These are phyloP conservation scores for Mollisiaceae sp. DNA, from an alignment of 2,329 filamentous ascomycete species.

Conservation along the genomic window DNA sequence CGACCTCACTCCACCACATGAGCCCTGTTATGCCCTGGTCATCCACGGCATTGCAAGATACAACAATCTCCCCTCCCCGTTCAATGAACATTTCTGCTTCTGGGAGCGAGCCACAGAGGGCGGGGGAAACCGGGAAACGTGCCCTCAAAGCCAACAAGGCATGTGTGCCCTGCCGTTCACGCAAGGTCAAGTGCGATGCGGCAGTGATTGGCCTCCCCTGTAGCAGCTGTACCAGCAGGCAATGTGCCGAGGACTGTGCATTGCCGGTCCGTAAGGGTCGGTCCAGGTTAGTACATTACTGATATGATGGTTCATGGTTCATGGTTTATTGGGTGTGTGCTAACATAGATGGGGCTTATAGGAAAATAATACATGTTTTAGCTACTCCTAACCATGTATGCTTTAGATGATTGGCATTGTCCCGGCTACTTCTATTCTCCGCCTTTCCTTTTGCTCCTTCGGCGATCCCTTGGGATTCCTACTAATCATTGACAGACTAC, in stretches of 20 bases:
- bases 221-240: slow-evolving; percentile 19
- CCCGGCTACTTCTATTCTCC: slow-evolving; percentile 14
- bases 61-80: slow-evolving; percentile 12
- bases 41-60: slow-evolving; percentile 14
- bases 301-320: slow-evolving; percentile 18
- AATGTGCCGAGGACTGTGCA: slow-evolving; percentile 17
- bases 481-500: slow-evolving; percentile 16
- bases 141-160: slow-evolving; percentile 17
- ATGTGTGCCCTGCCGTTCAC: slow-evolving; percentile 19
- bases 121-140: slow-evolving; percentile 16
- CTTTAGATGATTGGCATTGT: slow-evolving; percentile 19
- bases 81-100: slow-evolving; percentile 1
- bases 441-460: slow-evolving; percentile 18
- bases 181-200: slow-evolving; percentile 19
- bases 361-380: slow-evolving; percentile 20
- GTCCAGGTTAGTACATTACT: slow-evolving; percentile 19
- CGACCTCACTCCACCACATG: not conserved
- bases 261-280: slow-evolving; percentile 19
- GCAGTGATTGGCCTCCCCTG: slow-evolving; percentile 17
- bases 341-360: slow-evolving; percentile 18
- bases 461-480: slow-evolving; percentile 12
- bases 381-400: slow-evolving; percentile 17
- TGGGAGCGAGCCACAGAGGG: slow-evolving; percentile 11
- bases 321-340: slow-evolving; percentile 19
- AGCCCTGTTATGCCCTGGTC: slow-evolving; percentile 11